These are phyloP conservation scores for Boletus barrowsii DNA, from an alignment of 768 basidiomycete genomes.

Conservation along the genomic window DNA sequence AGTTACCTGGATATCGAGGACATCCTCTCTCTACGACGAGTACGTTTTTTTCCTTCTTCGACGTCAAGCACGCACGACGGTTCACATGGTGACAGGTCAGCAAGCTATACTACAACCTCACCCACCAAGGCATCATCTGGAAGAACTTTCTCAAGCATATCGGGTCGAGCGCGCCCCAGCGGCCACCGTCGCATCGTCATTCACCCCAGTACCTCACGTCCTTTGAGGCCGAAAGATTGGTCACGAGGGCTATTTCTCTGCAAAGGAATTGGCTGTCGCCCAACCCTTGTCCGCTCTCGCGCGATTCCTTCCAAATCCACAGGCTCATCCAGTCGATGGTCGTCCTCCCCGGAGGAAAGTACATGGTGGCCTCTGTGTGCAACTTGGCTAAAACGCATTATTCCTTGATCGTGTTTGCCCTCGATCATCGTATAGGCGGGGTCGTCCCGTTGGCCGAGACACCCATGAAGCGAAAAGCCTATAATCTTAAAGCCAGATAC, in stretches of 20 bases:
- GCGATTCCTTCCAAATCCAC: constrained; percentile 26
- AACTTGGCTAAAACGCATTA: constrained; percentile 44
- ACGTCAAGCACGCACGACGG: background rate
- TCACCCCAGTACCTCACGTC: constrained; percentile 31
- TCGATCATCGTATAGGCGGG: constrained; percentile 50
- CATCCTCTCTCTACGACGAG: constrained; percentile 36
- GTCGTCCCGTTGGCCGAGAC: constrained; percentile 47
- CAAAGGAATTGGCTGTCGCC: constrained; percentile 56
- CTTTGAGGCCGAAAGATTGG: constrained; percentile 51
- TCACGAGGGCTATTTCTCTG: constrained; percentile 56
- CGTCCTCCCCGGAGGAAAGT: constrained; percentile 65
- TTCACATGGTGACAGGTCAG: constrained; percentile 42
- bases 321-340: constrained; percentile 50
- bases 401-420: constrained; percentile 49
- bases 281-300: constrained; percentile 32
- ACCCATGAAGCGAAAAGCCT: constrained; percentile 49
- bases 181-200: constrained; percentile 57
- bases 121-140: constrained; percentile 69
- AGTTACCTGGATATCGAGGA: constrained; percentile 37
- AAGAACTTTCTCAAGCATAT: constrained; percentile 56
- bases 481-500: constrained; percentile 58
- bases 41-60: constrained; percentile 15
- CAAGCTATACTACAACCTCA: constrained; percentile 57
- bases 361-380: constrained; percentile 58
- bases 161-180: constrained; percentile 54